Evolutionary conservation across 75 land plant genomes (phyloP).

Genomic region (Sequoiadendron giganteum): DNA sequence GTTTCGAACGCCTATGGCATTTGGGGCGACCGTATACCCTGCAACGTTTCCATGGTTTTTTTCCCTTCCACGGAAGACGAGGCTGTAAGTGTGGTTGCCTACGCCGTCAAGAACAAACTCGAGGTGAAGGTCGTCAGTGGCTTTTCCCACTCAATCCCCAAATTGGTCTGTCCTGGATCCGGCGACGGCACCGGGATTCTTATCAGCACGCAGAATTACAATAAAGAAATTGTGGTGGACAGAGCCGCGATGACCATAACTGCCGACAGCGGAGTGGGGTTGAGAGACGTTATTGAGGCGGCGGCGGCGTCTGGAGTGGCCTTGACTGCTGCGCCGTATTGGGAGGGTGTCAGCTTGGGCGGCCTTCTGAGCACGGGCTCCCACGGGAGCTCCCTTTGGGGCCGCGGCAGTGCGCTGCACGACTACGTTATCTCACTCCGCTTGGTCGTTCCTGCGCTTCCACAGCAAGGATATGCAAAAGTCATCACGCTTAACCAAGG

Average conservation of each 20-base stretch:
- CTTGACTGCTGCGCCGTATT: slow-evolving; percentile 62
- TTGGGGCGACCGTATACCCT: slow-evolving; percentile 55
- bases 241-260: slow-evolving; percentile 23
- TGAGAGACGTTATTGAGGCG: slow-evolving; percentile 47
- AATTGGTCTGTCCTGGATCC: slow-evolving; percentile 51
- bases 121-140: slow-evolving; percentile 57
- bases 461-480: slow-evolving; percentile 52
- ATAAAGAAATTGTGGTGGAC: slow-evolving; percentile 30
- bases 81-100: slow-evolving; percentile 42
- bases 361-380: slow-evolving; percentile 69
- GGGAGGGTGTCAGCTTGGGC: slow-evolving; percentile 73
- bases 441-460: slow-evolving; percentile 48
- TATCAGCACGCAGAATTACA: slow-evolving; percentile 55
- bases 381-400: slow-evolving; percentile 83
- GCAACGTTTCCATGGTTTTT: slow-evolving; percentile 28
- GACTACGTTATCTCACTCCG: slow-evolving; percentile 49
- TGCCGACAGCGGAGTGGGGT: slow-evolving; percentile 53
- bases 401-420: background rate
- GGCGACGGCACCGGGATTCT: slow-evolving; percentile 20
- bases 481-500: slow-evolving; percentile 14
- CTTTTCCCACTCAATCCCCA: slow-evolving; percentile 59
- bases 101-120: slow-evolving; percentile 30
- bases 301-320: slow-evolving; percentile 42
- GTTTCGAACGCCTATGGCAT: slow-evolving; percentile 45
- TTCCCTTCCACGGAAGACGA: slow-evolving; percentile 66